Base-by-base conservation (phyloP, 352 stramenopile genomes). In the Phytophthora sp. region DNA sequence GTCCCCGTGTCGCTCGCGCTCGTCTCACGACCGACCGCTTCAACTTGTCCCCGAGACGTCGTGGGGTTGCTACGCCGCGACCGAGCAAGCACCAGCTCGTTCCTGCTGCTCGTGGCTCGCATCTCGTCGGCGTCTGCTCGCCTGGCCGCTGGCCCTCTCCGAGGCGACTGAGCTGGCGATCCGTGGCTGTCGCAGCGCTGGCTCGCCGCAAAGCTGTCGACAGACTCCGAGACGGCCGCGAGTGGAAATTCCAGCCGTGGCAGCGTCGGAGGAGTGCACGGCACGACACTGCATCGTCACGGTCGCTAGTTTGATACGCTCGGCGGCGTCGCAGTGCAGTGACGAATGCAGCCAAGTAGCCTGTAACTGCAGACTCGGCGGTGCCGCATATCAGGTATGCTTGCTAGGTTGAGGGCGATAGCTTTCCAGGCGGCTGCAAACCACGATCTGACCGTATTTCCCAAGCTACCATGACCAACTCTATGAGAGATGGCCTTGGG, bases 1-100 rank as follows among this genome's bases (percentile, higher is more conserved):
- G 38, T 54, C 59, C 50, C 34, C 61, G 37, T 51, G 30, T 50
- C 34, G 28, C 35, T 58, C 27, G 24, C 17, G 31, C 44, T 57
- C 35, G 53, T 48, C 44, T 67, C 59, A 39, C 34, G 44, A 48
- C n/a, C n/a, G n/a, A n/a, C 21, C 20, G 30, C 58, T 66, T 54
- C 58, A 59, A 60, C 49, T 54, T 62, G 58, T 51, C 28, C 34
- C 20, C 28, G 20, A 24, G 46, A 43, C 35, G 38, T 65, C 39
- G 56, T 65, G 37, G 20, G 18, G 46, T 64, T 64, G 56, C 46
- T n/a, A n/a, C n/a, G n/a, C n/a, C n/a, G n/a, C n/a, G n/a, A n/a
- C n/a, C n/a, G n/a, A n/a, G n/a, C n/a, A n/a, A n/a, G n/a, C 13
- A 17, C 41, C 20, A 9, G 44, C 17, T 52, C 18, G 26, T 28